A percentile compares a stretch with the other conserved stretches of the same genome.
phyloP scores from a whole-genome alignment of 257 asterid genomes.

The Buddleja alternifolia region DNA sequence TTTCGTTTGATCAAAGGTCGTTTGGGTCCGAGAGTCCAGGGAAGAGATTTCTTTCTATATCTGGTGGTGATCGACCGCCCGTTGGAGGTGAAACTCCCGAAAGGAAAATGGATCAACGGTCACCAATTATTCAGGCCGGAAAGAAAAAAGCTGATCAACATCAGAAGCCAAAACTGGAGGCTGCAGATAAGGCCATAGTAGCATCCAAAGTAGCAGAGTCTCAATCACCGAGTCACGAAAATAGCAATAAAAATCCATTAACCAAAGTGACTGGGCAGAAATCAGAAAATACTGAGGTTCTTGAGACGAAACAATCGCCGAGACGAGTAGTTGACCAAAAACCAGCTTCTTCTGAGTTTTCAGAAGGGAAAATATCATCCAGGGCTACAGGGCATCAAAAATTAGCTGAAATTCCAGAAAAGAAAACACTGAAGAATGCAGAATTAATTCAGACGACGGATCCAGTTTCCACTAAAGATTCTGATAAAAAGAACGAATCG shows the following conservation, averaged over 20 bases:
- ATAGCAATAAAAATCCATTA: neutral
- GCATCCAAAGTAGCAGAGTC: slow-evolving; percentile 26
- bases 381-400: slow-evolving; percentile 22
- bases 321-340: slow-evolving; percentile 29
- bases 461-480: slow-evolving; percentile 29
- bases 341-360: slow-evolving; percentile 16
- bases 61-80: slow-evolving; percentile 27
- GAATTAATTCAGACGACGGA: slow-evolving; percentile 28
- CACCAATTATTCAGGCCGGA: slow-evolving; percentile 22
- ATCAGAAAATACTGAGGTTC: slow-evolving; percentile 27
- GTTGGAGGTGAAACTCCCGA: slow-evolving; percentile 33
- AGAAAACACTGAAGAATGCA: slow-evolving; percentile 29
- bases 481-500: slow-evolving; percentile 30
- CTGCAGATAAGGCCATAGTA: slow-evolving; percentile 27
- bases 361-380: slow-evolving; percentile 33
- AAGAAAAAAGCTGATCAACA: slow-evolving; percentile 27
- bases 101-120: slow-evolving; percentile 33
- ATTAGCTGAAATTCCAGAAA: slow-evolving; percentile 61
- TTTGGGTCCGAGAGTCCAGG: slow-evolving; percentile 56
- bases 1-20: slow-evolving; percentile 47
- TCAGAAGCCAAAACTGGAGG: slow-evolving; percentile 34
- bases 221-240: slow-evolving; percentile 22
- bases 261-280: slow-evolving; percentile 37
- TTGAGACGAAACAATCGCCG: slow-evolving; percentile 38
- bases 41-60: slow-evolving; percentile 26